These are phyloP conservation scores for Helotiales sp. DNA, from an alignment of 2,329 filamentous ascomycete genomes.

Conservation along the genomic window DNA sequence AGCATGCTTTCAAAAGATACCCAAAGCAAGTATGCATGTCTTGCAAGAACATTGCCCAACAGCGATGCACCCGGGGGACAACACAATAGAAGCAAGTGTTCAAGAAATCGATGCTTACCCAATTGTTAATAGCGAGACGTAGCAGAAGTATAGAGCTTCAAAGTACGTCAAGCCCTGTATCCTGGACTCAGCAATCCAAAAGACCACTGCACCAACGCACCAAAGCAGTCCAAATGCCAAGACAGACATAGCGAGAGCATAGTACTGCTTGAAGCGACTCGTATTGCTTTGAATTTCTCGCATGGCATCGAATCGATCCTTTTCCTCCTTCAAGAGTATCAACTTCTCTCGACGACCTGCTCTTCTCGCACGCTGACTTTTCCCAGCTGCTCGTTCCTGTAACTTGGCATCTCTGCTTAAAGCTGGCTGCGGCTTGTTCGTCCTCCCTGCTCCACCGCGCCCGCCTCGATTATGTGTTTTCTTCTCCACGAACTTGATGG, in stretches of 20 bases:
- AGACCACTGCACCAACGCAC: constrained; percentile 65
- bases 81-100: too few relatives aligned
- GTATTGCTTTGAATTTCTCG: constrained; percentile 60
- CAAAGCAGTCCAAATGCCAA: constrained; percentile 62
- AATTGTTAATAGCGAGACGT: constrained; percentile 66
- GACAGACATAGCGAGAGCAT: constrained; percentile 56
- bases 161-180: constrained; percentile 60
- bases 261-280: constrained; percentile 60
- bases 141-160: constrained; percentile 68
- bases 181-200: constrained; percentile 57
- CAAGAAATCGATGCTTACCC: too few relatives aligned
- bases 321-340: constrained; percentile 55
- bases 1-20: too few relatives aligned
- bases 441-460: constrained; percentile 30
- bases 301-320: constrained; percentile 65
- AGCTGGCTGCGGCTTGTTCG: constrained; percentile 10
- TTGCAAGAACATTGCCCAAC: too few relatives aligned
- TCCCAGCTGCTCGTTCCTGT: constrained; percentile 17
- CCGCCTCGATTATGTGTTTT: constrained; percentile 22
- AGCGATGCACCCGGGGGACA: too few relatives aligned
- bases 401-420: constrained; percentile 31
- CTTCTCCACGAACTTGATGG: constrained; percentile 37
- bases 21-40: too few relatives aligned
- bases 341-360: constrained; percentile 40
- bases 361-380: constrained; percentile 12